Percentiles rank a stretch among this genome's conserved stretches.
phyloP scores from a whole-genome alignment of 1,139 yeast genomes.

The Suhomyces terraborum region DNA sequence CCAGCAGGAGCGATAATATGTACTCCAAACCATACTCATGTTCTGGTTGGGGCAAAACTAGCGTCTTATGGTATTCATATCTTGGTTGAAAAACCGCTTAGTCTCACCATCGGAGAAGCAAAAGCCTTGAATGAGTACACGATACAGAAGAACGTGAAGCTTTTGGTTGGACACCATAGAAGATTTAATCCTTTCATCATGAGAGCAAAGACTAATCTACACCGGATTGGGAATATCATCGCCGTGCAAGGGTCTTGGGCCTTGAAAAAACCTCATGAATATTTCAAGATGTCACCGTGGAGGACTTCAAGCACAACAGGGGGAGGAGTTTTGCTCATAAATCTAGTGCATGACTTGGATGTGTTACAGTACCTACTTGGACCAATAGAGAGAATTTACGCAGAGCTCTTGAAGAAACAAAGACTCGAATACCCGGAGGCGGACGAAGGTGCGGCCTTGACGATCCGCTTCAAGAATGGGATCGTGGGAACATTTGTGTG shows the following conservation, averaged over 20 bases:
- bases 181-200: conserved; percentile 43
- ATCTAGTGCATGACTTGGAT: conserved; percentile 45
- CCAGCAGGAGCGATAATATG: conserved; percentile 46
- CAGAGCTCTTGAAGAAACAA: conserved; percentile 38
- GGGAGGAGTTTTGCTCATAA: conserved; percentile 43
- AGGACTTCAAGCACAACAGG: conserved; percentile 35
- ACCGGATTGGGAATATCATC: conserved; percentile 33
- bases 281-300: conserved; percentile 39
- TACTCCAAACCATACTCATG: conserved; percentile 45
- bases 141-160: conserved; percentile 24
- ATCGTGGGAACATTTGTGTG: conserved; percentile 43
- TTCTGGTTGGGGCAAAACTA: conserved; percentile 34
- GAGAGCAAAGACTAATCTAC: conserved; percentile 35
- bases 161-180: conserved; percentile 45
- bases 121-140: conserved; percentile 32
- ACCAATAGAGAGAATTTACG: conserved; percentile 40
- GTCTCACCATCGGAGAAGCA: conserved; percentile 35
- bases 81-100: conserved; percentile 42
- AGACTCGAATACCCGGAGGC: conserved; percentile 31
- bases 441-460: conserved; percentile 46
- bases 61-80: conserved; percentile 38
- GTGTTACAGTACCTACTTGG: conserved; percentile 41
- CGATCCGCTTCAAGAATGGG: conserved; percentile 36
- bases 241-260: conserved; percentile 48
- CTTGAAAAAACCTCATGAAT: conserved; percentile 35